Conservation (phyloP, 345 rosid species). For the Rhodomyrtus tomentosa region DNA sequence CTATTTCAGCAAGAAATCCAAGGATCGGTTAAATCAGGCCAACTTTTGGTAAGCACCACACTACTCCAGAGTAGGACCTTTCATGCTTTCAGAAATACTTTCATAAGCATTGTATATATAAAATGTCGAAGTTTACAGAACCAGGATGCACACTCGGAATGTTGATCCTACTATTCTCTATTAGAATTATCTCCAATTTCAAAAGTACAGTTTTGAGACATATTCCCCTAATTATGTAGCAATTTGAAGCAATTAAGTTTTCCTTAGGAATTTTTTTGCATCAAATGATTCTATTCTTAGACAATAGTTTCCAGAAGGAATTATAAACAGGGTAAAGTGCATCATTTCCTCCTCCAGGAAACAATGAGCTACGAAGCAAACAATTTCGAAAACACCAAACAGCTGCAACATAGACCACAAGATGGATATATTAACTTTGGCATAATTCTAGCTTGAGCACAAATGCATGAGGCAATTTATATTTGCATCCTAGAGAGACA, state of each 20-base stretch:
- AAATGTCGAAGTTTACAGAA: neutral
- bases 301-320: neutral
- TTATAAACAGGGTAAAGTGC: neutral
- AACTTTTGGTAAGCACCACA: neutral
- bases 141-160: neutral
- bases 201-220: neutral
- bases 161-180: neutral
- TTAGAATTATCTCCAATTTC: neutral
- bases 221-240: neutral
- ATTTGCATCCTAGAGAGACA: neutral
- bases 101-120: neutral
- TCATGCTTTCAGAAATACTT: neutral
- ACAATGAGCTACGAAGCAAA: neutral
- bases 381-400: neutral
- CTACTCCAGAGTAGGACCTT: neutral
- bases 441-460: neutral
- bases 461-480: neutral
- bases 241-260: neutral
- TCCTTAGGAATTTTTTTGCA: neutral
- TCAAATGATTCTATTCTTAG: neutral
- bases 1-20: neutral
- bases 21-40: neutral
- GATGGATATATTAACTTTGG: neutral
- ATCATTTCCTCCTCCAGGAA: neutral
- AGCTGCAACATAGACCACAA: neutral